Evolutionary conservation across 306 rosid species (phyloP).

Genomic region (Cucurbita moschata): DNA sequence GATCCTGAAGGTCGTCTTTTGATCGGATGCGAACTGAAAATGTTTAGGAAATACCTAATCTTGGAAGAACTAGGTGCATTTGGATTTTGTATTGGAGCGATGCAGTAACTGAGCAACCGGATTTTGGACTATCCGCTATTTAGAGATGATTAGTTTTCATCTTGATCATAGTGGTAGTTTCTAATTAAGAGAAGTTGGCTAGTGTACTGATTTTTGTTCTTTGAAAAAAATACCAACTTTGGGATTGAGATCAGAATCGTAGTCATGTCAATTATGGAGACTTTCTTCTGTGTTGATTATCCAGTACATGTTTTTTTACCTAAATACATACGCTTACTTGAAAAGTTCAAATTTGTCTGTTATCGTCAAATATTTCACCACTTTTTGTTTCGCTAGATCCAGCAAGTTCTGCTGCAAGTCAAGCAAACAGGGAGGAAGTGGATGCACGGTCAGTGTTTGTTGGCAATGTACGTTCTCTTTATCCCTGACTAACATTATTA

Average conservation of each 20-base stretch:
- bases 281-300: not conserved
- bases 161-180: not conserved
- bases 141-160: not conserved
- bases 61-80: not conserved
- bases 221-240: not conserved
- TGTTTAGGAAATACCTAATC: not conserved
- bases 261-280: not conserved
- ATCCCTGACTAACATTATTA: not conserved
- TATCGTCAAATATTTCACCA: not conserved
- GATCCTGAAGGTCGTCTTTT: not conserved
- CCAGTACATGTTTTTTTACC: not conserved
- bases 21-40: not conserved
- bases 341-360: not conserved
- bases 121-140: not conserved
- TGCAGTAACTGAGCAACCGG: not conserved
- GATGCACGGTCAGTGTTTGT: conserved; percentile 77
- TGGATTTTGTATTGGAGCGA: not conserved
- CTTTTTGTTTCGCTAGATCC: conserved; percentile 30
- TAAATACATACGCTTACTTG: not conserved
- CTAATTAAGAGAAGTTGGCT: not conserved
- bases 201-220: not conserved
- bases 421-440: conserved; percentile 58
- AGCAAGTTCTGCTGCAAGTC: conserved; percentile 39
- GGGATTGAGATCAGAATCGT: not conserved
- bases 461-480: conserved; percentile 57